These are phyloP conservation scores for Carex littledalei DNA, from an alignment of 176 grass and related monocot species.

Conservation along the genomic window DNA sequence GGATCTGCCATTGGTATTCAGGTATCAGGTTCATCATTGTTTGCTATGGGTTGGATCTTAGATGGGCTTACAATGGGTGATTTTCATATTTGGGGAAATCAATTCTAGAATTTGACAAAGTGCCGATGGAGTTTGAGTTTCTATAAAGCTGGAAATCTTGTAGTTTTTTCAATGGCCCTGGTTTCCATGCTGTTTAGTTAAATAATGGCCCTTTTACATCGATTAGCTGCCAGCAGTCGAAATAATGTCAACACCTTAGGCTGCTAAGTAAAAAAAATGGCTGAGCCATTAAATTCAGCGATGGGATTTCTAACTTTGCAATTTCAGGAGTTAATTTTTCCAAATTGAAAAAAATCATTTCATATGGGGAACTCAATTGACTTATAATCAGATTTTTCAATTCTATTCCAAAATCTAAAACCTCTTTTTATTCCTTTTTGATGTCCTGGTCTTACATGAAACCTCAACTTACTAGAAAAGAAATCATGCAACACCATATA, in stretches of 20 bases:
- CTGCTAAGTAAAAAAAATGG: not conserved
- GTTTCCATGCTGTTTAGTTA: not conserved
- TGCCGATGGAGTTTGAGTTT: not conserved
- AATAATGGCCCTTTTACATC: not conserved
- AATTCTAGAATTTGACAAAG: not conserved
- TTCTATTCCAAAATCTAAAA: not conserved
- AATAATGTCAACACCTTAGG: not conserved
- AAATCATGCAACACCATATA: not conserved
- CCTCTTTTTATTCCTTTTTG: not conserved
- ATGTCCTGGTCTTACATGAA: not conserved
- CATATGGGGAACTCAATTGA: not conserved
- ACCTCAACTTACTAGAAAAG: not conserved
- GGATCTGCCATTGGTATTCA: too few relatives aligned
- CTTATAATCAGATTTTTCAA: not conserved
- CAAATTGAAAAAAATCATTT: not conserved
- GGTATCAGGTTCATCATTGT: not conserved
- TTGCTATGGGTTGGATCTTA: not conserved
- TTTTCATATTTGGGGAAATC: not conserved
- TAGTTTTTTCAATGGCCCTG: not conserved
- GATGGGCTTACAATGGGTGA: not conserved
- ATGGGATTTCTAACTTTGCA: conserved; percentile 4
- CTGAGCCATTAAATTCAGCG: not conserved
- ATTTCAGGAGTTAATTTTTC: not conserved
- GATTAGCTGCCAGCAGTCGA: not conserved
- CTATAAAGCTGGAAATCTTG: not conserved